Evolutionary conservation across 768 basidiomycete genomes (phyloP).

Genomic region (Pholiota conissans): DNA sequence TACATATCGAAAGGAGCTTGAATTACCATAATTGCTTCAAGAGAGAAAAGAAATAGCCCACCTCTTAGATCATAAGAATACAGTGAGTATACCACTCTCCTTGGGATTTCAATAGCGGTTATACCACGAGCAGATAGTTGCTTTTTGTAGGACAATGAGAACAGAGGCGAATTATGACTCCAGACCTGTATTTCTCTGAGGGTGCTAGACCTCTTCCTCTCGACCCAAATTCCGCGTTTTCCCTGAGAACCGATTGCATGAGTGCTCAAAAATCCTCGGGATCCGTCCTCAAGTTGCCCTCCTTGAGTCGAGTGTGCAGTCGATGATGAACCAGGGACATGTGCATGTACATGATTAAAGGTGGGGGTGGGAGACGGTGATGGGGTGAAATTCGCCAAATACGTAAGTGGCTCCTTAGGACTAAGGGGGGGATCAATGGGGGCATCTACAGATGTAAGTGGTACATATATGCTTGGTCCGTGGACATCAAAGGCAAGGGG

Average conservation of each 20-base stretch:
- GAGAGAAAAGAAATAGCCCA: slow-evolving; percentile 13
- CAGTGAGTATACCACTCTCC: slow-evolving; percentile 29
- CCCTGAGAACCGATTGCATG: slow-evolving; percentile 48
- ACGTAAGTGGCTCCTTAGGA: background rate
- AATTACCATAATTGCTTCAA: background rate
- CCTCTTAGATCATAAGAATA: slow-evolving; percentile 42
- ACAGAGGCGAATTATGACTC: slow-evolving; percentile 16
- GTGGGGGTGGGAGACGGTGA: slow-evolving; percentile 17
- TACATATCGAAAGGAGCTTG: slow-evolving; percentile 14
- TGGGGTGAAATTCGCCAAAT: slow-evolving; percentile 11
- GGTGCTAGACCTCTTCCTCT: slow-evolving; percentile 43
- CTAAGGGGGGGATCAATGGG: background rate
- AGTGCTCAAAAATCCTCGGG: slow-evolving; percentile 51
- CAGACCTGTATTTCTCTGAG: slow-evolving; percentile 48
- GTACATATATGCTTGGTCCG: slow-evolving; percentile 12
- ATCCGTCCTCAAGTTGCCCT: slow-evolving; percentile 8
- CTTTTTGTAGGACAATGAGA: background rate
- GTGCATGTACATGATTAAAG: background rate
- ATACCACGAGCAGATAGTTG: background rate
- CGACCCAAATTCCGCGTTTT: slow-evolving; percentile 56
- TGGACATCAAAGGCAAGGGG: slow-evolving; percentile 32
- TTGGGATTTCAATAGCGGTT: slow-evolving; percentile 24
- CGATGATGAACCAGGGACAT: background rate
- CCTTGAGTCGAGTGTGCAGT: background rate
- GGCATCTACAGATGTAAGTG: slow-evolving; percentile 4